Evolutionary conservation across 306 rosid genomes (phyloP).

Genomic region (Lotus japonicus): DNA sequence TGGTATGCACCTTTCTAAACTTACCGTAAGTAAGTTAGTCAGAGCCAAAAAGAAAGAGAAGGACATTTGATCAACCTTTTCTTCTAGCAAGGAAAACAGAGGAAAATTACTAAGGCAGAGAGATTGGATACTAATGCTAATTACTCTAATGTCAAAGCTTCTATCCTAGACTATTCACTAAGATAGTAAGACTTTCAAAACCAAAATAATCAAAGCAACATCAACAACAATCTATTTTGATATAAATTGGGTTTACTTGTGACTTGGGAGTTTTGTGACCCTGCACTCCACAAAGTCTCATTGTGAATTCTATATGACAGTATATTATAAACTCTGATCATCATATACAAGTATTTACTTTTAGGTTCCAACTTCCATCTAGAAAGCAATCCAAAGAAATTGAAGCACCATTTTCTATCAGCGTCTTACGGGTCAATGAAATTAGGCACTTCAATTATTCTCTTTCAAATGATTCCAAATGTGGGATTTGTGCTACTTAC

Average conservation of each 20-base stretch:
- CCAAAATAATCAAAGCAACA: slow-evolving; percentile 8
- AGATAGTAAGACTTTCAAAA: slow-evolving; percentile 15
- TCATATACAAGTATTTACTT: not conserved
- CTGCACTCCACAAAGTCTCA: not conserved
- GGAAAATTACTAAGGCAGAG: not conserved
- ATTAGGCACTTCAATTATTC: slow-evolving; percentile 1
- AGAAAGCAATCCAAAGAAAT: not conserved
- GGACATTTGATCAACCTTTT: slow-evolving; percentile 29
- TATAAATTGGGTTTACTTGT: not conserved
- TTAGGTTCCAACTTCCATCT: not conserved
- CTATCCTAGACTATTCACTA: not conserved
- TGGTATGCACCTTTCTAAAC: slow-evolving; percentile 19
- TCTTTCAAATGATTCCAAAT: not conserved
- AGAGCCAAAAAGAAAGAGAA: slow-evolving; percentile 11
- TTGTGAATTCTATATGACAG: not conserved
- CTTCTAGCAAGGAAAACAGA: slow-evolving; percentile 3
- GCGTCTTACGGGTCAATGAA: not conserved
- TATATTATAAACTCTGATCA: not conserved
- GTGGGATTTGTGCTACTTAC: not conserved
- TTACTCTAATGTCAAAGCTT: not conserved
- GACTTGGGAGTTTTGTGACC: not conserved
- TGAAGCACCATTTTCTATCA: not conserved
- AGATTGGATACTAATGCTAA: not conserved
- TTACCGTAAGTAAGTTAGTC: slow-evolving; percentile 15
- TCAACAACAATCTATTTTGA: slow-evolving; percentile 12